phyloP scores from a whole-genome alignment of 148 eudicot genomes.

The Bassia scoparia region DNA sequence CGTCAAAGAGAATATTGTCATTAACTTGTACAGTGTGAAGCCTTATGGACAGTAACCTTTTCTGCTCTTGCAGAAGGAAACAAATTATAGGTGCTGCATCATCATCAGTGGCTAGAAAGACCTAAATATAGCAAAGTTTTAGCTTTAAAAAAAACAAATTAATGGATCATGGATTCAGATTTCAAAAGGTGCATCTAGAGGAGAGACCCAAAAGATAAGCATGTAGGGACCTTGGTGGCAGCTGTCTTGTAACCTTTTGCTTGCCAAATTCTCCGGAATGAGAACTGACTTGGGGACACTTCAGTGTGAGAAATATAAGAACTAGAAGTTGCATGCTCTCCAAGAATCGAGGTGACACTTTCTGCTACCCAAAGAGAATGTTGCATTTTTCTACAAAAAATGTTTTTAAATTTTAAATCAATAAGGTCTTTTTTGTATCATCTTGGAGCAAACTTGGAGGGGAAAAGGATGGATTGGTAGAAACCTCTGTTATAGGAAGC shows the following conservation, averaged over 20 bases:
- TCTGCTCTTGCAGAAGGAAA: constrained; percentile 91
- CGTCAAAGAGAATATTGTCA: constrained; percentile 60
- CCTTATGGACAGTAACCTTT: constrained; percentile 60
- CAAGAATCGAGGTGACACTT: constrained; percentile 37
- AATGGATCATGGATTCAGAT: neutral
- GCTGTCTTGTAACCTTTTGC: constrained; percentile 76
- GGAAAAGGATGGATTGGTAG: neutral
- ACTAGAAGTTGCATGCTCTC: constrained; percentile 32
- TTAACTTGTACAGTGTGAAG: constrained; percentile 66
- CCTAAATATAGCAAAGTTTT: constrained; percentile 39
- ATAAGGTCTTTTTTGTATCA: constrained; percentile 6
- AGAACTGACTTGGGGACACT: constrained; percentile 50
- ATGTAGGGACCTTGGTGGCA: constrained; percentile 69
- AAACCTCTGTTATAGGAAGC: constrained; percentile 86
- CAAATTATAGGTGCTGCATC: constrained; percentile 73
- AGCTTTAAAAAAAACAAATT: neutral
- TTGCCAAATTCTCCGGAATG: constrained; percentile 86
- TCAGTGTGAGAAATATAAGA: constrained; percentile 41
- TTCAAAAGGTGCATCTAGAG: neutral
- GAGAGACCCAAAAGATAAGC: constrained; percentile 16
- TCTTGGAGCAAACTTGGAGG: neutral
- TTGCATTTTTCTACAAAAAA: constrained; percentile 68
- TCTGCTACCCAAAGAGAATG: constrained; percentile 87
- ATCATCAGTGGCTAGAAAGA: constrained; percentile 78
- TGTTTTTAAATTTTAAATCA: constrained; percentile 10